Evolutionary conservation across 495 filamentous ascomycete species (phyloP), one percentile per base, ranked within the genome.

Genomic region (Penicillium nucicola): DNA sequence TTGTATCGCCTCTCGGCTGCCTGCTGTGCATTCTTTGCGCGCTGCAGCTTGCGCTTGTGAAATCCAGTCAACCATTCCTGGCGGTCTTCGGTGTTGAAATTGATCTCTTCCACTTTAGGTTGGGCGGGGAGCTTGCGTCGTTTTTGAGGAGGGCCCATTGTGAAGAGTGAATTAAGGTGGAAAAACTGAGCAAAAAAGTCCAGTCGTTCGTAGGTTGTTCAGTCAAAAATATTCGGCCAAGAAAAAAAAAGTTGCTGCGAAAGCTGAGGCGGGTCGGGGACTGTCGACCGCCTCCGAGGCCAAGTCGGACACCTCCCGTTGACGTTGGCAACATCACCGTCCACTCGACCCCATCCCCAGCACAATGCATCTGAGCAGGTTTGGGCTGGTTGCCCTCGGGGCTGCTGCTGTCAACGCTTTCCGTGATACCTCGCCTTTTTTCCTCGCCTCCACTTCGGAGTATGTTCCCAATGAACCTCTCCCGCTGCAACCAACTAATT

Each of bases 11-110:
- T 81, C 30, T 78, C 79, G 7, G 89, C 89, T 38, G 83, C 74
- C 40, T 89, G 87, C 62, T 93, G 84, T 7, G 92, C 93, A 70
- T 86, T 75, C 70, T 92, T 92, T 47, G 81, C 81, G 15, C 93
- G 80, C 60, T 86, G 83, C 44, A 86, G 70, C 66, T 98, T 98
- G 64, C 93, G 86, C 77, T 96, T 97, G 74, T 90, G 92, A 71
- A 98, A 98, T 4, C 93, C 93, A 6, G 89, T 95, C 32, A 98
- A 79, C 58, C 88, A 98, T 54, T 97, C 87, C 53, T 84, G 77
- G 42, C 93, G 83, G 35, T 85, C 85, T 38, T 76, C 73, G 40
- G 75, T 61, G 71, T 97, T 92, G 70, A 97, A 97, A 35, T 75
- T 84, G 68, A 98, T 85, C 62, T 92, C 88, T 56, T 87, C 87